Conservation (phyloP, 805 yeast genomes). For the Dipodascopsis tothii region DNA sequence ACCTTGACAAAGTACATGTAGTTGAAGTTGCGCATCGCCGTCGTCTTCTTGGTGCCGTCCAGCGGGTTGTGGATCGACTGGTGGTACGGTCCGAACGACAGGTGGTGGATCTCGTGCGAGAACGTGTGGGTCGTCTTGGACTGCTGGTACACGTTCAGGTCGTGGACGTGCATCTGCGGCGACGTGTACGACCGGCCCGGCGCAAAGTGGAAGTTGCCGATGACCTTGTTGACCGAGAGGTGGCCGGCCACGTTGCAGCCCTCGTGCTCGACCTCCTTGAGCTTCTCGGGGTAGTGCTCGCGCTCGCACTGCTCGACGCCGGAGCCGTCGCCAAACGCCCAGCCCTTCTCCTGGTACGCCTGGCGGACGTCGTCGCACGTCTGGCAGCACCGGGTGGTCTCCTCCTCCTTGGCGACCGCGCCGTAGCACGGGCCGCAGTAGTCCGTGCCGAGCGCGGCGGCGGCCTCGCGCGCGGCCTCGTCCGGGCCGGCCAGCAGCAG, state of each 20-base stretch:
- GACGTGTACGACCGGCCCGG: conserved; percentile 74
- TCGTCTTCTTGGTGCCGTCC: conserved; percentile 45
- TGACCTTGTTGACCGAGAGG: conserved; percentile 72
- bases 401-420: conserved; percentile 54
- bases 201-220: conserved; percentile 90
- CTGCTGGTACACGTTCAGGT: conserved; percentile 57
- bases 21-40: conserved; percentile 38
- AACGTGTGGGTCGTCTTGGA: conserved; percentile 57
- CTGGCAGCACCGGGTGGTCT: conserved; percentile 59
- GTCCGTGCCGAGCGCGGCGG: conserved; percentile 32
- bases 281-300: conserved; percentile 69
- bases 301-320: conserved; percentile 83
- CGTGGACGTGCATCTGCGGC: conserved; percentile 68
- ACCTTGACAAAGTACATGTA: conserved; percentile 79
- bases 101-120: conserved; percentile 68
- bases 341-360: conserved; percentile 68
- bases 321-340: conserved; percentile 88
- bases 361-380: conserved; percentile 71
- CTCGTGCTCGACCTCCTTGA: conserved; percentile 57
- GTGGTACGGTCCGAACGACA: conserved; percentile 63
- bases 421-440: conserved; percentile 93
- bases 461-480: conserved; percentile 27
- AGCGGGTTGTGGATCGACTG: conserved; percentile 37
- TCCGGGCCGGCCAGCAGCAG: conserved; percentile 38
- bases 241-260: conserved; percentile 85